A percentile compares a stretch with the other conserved stretches of the same genome.
Conservation (phyloP, 495 filamentous ascomycete species). For the Tuber borchii region DNA sequence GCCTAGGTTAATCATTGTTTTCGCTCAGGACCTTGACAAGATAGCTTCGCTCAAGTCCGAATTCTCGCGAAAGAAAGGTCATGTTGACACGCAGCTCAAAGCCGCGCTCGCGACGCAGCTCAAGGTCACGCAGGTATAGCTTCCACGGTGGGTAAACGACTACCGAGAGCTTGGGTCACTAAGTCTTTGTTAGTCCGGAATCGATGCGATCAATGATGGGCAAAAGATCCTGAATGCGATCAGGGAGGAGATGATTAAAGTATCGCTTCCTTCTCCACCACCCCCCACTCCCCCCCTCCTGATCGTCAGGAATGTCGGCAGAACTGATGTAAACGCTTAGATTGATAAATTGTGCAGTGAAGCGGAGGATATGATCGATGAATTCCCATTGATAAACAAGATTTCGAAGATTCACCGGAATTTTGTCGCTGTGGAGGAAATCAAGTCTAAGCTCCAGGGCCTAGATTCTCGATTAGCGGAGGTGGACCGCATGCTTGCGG, state of each 20-base stretch:
- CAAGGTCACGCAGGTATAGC: constrained; percentile 65
- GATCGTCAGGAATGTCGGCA: neutral
- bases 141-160: neutral
- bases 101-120: constrained; percentile 82
- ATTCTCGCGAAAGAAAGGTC: constrained; percentile 87
- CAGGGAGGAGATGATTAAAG: constrained; percentile 92
- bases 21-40: constrained; percentile 78
- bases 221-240: constrained; percentile 81
- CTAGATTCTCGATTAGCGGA: constrained; percentile 69
- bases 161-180: constrained; percentile 12
- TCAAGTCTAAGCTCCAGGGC: constrained; percentile 79
- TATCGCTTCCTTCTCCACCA: constrained; percentile 2
- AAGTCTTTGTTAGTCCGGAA: constrained; percentile 54
- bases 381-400: constrained; percentile 94
- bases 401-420: constrained; percentile 83
- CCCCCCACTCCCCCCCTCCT: too few species aligned
- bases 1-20: constrained; percentile 12
- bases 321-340: constrained; percentile 30
- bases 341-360: constrained; percentile 97
- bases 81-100: constrained; percentile 81
- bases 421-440: constrained; percentile 82
- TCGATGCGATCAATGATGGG: constrained; percentile 75
- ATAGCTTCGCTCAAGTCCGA: constrained; percentile 82
- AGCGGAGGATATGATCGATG: constrained; percentile 88
- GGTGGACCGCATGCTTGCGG: constrained; percentile 65